Percentiles rank a stretch among this genome's conserved stretches.
These are phyloP conservation scores for Selaginella tamariscina DNA, from an alignment of 75 land plant species.

Conservation along the genomic window DNA sequence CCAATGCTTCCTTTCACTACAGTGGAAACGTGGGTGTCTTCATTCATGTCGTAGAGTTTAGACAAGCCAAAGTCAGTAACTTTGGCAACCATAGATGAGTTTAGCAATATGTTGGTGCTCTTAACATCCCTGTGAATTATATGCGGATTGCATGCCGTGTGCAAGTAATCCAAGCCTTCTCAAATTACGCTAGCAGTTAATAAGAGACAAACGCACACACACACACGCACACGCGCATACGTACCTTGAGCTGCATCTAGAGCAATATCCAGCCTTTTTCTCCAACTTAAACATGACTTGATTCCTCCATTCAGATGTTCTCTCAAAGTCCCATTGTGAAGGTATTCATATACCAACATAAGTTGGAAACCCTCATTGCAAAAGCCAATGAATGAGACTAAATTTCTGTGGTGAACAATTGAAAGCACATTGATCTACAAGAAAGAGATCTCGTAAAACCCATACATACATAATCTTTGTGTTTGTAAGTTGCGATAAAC, in stretches of 20 bases:
- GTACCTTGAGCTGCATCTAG: slow-evolving; percentile 15
- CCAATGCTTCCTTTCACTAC: neutral
- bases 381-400: slow-evolving; percentile 16
- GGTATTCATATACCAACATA: slow-evolving; percentile 16
- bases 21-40: neutral
- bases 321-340: slow-evolving; percentile 10
- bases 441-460: neutral
- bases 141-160: slow-evolving; percentile 3
- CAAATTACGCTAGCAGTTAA: neutral
- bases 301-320: slow-evolving; percentile 15
- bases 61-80: neutral
- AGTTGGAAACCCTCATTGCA: slow-evolving; percentile 13
- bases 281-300: neutral
- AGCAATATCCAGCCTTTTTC: slow-evolving; percentile 14
- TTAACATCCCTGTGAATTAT: neutral
- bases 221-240: too few relatives aligned
- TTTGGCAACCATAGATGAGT: neutral
- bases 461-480: neutral
- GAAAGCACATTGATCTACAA: slow-evolving; percentile 15
- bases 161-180: slow-evolving; percentile 3
- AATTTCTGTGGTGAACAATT: slow-evolving; percentile 16
- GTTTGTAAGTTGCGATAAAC: too few relatives aligned
- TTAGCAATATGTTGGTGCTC: neutral
- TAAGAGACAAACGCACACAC: neutral
- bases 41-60: neutral